Evolutionary conservation across 2,329 filamentous ascomycete species (phyloP), one percentile per base, ranked within the genome.

Genomic region (Ceratocystis cacaofunesta): DNA sequence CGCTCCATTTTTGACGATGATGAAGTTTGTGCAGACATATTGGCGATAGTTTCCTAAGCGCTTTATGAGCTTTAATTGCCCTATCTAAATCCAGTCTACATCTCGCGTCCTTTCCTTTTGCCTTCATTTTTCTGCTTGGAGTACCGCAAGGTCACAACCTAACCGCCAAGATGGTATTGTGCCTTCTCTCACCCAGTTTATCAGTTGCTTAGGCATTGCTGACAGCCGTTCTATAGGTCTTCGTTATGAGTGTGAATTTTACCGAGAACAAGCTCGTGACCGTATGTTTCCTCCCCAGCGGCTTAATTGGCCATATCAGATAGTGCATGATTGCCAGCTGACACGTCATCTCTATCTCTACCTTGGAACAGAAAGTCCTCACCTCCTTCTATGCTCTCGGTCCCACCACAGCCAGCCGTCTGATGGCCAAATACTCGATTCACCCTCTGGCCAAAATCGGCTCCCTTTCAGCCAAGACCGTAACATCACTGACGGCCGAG

Each of bases 361-460:
- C 48, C 55, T 46, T 48, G 28, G 15, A 65, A 63, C 69, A 84
- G 87, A 86, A 84, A 80, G 85, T 84, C 61, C 87, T 99, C 69
- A 82, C 90, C 75, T 82, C 82, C 67, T 96, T 96, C 81, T 96
- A 95, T 75, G 89, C 88, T 68, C 82, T 96, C 68, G 92, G 92
- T 6, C 81, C 85, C 48, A 81, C 84, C 69, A 78, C 83, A 43
- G 88, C 88, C 64, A 77, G 82, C 62, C 85, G 86, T 55, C 85
- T 99, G 70, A 87, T 97, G 79, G 89, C 94, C 69, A 92, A 90
- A 72, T 87, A 90, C 78, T 86, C 87, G 71, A 95, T 99, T 73
- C 89, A 96, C 77, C 86, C 90, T 36, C 86, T 84, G 66, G 88
- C 89, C 69, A 88, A 86, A 72, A 80, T 97, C 70, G 89, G 88